Evolutionary conservation across 2,329 filamentous ascomycete genomes (phyloP).

Genomic region (Aureobasidium sp.): DNA sequence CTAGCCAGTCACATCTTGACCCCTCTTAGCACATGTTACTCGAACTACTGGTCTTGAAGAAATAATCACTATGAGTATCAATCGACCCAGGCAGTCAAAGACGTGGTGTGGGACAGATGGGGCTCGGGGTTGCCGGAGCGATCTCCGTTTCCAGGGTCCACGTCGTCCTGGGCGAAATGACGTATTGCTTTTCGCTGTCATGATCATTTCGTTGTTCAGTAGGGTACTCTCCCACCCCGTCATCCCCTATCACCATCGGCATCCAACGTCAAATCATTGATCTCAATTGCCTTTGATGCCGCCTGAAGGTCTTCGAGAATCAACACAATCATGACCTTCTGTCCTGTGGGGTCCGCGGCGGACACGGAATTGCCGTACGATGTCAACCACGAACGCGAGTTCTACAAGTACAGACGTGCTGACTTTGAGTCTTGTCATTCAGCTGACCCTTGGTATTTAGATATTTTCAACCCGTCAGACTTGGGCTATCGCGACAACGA

Average conservation of each 20-base stretch:
- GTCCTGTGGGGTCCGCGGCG: neutral
- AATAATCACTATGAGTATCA: no score
- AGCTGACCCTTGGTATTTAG: neutral
- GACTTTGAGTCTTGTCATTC: neutral
- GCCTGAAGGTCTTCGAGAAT: neutral
- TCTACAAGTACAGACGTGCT: slow-evolving; percentile 22
- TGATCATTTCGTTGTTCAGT: neutral
- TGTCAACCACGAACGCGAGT: slow-evolving; percentile 25
- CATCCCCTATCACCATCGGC: neutral
- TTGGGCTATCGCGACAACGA: slow-evolving; percentile 12
- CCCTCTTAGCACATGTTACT: no score
- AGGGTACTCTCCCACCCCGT: neutral
- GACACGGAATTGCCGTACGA: slow-evolving; percentile 16
- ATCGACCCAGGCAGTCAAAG: no score
- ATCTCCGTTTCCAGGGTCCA: neutral
- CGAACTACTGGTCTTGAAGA: no score
- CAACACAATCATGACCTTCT: neutral
- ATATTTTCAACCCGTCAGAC: slow-evolving; percentile 19
- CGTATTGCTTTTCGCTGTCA: neutral
- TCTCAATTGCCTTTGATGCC: neutral
- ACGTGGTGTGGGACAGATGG: no score
- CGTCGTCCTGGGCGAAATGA: neutral
- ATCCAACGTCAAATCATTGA: neutral
- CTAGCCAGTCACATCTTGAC: no score
- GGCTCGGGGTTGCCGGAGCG: no score